These are phyloP conservation scores for Aspergillus candidus DNA, from an alignment of 2,329 filamentous ascomycete genomes.

Conservation along the genomic window DNA sequence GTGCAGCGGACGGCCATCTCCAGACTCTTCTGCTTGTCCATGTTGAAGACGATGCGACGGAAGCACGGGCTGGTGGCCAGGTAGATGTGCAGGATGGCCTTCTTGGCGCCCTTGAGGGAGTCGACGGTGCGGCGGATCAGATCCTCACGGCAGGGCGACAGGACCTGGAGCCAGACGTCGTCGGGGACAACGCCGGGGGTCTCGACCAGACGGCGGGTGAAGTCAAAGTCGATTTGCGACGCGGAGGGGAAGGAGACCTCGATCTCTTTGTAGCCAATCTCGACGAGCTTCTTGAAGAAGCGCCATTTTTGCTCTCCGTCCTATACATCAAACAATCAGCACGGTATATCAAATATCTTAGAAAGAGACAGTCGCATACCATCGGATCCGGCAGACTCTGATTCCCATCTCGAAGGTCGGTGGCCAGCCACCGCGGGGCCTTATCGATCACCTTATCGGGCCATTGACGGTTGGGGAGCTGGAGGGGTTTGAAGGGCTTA, in stretches of 20 bases:
- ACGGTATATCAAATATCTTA: neutral
- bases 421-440: slow-evolving; percentile 84
- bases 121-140: slow-evolving; percentile 86
- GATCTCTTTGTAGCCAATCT: slow-evolving; percentile 95
- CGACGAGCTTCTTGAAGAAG: slow-evolving; percentile 90
- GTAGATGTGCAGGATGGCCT: slow-evolving; percentile 92
- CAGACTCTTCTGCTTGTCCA: slow-evolving; percentile 73
- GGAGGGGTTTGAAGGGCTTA: slow-evolving; percentile 40
- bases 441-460: slow-evolving; percentile 75
- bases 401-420: slow-evolving; percentile 86
- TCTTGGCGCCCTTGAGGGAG: slow-evolving; percentile 80
- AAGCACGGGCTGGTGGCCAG: slow-evolving; percentile 95
- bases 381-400: slow-evolving; percentile 90
- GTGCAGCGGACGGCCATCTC: slow-evolving; percentile 80
- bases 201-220: slow-evolving; percentile 78
- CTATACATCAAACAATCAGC: slow-evolving; percentile 42
- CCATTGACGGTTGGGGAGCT: slow-evolving; percentile 60
- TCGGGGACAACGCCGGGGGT: slow-evolving; percentile 78
- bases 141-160: slow-evolving; percentile 86
- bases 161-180: slow-evolving; percentile 86
- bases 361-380: slow-evolving; percentile 47
- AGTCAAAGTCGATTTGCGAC: slow-evolving; percentile 93
- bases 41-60: slow-evolving; percentile 82
- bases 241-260: slow-evolving; percentile 94
- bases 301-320: slow-evolving; percentile 91